A percentile compares a stretch with the other conserved stretches of the same genome.
Evolutionary conservation across 225 moss, liverwort and hornwort species (phyloP).

Genomic region (Physcomitrium patens): DNA sequence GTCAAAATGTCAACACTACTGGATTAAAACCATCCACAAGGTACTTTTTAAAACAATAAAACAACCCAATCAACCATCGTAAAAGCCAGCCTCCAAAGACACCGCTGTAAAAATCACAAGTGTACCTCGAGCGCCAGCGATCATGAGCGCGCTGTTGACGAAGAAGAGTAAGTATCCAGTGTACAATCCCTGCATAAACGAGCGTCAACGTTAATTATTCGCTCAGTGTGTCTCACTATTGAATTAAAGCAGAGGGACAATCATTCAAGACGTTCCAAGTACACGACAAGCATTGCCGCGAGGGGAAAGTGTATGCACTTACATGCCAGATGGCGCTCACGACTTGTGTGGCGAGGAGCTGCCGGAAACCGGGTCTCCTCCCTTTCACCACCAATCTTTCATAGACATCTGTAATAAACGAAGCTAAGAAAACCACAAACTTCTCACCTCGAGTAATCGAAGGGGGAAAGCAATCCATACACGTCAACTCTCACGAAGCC

Average conservation of each 20-base stretch:
- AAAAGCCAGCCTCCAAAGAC: neutral
- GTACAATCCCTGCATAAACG: constrained; percentile 72
- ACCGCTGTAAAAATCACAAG: neutral
- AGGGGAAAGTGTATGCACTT: constrained; percentile 24
- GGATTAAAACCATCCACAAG: neutral
- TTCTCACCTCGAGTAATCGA: neutral
- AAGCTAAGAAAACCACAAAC: constrained; percentile 28
- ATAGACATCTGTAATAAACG: constrained; percentile 59
- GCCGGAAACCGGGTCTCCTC: constrained; percentile 67
- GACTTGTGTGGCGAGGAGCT: constrained; percentile 82
- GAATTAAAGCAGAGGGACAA: neutral
- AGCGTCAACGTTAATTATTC: constrained; percentile 7
- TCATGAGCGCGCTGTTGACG: constrained; percentile 83
- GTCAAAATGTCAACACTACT: constrained; percentile 16
- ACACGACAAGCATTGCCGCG: neutral
- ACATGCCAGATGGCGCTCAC: constrained; percentile 94
- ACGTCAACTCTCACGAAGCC: neutral
- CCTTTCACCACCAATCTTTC: constrained; percentile 68
- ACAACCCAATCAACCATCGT: neutral
- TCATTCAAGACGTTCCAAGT: neutral
- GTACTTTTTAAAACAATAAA: neutral
- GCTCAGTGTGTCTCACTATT: neutral
- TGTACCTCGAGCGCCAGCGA: constrained; percentile 78
- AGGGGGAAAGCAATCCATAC: neutral
- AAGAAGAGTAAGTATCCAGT: constrained; percentile 88